These are phyloP conservation scores for Sporothrix schenckii DNA, from an alignment of 2,329 filamentous ascomycete genomes.

Conservation along the genomic window DNA sequence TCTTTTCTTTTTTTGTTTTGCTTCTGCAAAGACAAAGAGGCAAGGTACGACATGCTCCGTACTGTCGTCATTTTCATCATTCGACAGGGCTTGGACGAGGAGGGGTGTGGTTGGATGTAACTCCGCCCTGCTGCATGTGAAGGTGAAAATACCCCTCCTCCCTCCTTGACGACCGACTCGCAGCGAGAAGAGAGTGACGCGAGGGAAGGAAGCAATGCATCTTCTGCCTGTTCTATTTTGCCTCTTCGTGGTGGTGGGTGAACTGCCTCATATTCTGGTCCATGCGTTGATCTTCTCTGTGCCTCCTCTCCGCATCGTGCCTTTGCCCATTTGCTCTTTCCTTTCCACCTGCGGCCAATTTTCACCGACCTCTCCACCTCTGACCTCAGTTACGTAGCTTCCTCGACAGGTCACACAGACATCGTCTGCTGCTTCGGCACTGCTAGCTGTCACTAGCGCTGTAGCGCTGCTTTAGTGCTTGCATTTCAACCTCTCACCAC, in stretches of 20 bases:
- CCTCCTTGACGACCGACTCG: slow-evolving; percentile 11
- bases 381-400: slow-evolving; percentile 2
- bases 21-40: background rate
- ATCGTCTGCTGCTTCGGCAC: background rate
- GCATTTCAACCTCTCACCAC: background rate
- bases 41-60: background rate
- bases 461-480: slow-evolving; percentile 1
- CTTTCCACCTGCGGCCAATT: background rate
- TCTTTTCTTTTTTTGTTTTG: background rate
- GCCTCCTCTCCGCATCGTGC: background rate
- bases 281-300: slow-evolving; percentile 9
- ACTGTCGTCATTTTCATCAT: slow-evolving; percentile 1
- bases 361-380: background rate
- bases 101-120: slow-evolving; percentile 22
- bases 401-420: background rate
- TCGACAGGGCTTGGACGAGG: background rate
- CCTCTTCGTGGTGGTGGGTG: slow-evolving; percentile 14
- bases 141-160: slow-evolving; percentile 23
- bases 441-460: slow-evolving; percentile 18
- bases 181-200: background rate
- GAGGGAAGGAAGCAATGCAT: background rate
- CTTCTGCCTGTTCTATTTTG: slow-evolving; percentile 13
- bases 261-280: slow-evolving; percentile 14
- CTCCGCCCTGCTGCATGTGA: slow-evolving; percentile 21
- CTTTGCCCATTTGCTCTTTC: background rate